A percentile compares a stretch with the other conserved stretches of the same genome.
phyloP scores from a whole-genome alignment of 768 basidiomycete genomes.

The Plicaturopsis crispa region DNA sequence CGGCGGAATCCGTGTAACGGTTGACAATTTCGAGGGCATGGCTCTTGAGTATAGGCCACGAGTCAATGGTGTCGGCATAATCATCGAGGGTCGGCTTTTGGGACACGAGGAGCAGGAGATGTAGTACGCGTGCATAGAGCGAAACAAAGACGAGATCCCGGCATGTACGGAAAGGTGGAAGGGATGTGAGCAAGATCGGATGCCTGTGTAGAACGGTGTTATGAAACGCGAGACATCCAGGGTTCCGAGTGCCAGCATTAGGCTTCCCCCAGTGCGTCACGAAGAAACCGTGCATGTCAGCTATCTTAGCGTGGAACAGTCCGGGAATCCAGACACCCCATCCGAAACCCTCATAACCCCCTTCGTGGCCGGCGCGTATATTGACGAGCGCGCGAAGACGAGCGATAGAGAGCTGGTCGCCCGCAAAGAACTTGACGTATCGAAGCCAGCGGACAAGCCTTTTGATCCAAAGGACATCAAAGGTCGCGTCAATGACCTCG shows the following conservation, averaged over 20 bases:
- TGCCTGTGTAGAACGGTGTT: conserved; percentile 24
- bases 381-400: conserved; percentile 20
- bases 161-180: conserved; percentile 24
- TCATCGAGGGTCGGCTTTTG: conserved; percentile 8
- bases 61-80: conserved; percentile 8
- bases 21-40: conserved; percentile 15
- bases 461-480: conserved; percentile 17
- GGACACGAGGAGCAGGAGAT: conserved; percentile 23
- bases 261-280: conserved; percentile 25
- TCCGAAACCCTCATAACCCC: conserved; percentile 13
- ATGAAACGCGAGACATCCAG: conserved; percentile 25
- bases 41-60: conserved; percentile 13
- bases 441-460: conserved; percentile 3
- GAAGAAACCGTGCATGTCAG: conserved; percentile 20
- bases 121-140: conserved; percentile 24
- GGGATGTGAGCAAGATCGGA: conserved; percentile 26
- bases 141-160: conserved; percentile 28
- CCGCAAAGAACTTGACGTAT: conserved; percentile 13
- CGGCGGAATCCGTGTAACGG: conserved; percentile 9
- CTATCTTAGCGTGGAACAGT: conserved; percentile 30
- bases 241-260: conserved; percentile 17
- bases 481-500: conserved; percentile 21
- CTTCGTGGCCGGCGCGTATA: conserved; percentile 25
- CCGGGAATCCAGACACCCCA: conserved; percentile 22
- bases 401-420: conserved; percentile 30